These are phyloP conservation scores for Cercophora scortea DNA, from an alignment of 495 filamentous ascomycete species.

Conservation along the genomic window DNA sequence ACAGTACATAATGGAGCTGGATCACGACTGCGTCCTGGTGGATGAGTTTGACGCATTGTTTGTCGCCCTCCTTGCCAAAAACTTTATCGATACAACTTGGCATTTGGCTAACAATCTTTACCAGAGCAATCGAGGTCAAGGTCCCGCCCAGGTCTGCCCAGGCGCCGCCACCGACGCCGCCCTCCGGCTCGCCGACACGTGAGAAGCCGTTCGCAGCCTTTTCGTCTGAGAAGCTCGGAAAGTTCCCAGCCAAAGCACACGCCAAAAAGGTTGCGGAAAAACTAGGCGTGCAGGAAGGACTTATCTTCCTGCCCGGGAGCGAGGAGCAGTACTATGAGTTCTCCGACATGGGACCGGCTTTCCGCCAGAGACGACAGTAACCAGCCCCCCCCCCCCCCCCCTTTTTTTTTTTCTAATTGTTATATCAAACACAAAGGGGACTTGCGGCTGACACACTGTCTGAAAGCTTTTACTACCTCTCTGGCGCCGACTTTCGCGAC, in stretches of 20 bases:
- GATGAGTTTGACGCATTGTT: slow-evolving; percentile 44
- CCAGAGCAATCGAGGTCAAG: slow-evolving; percentile 11
- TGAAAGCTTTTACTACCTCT: slow-evolving; percentile 57
- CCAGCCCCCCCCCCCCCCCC: neutral
- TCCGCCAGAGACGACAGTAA: slow-evolving; percentile 58
- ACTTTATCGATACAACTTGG: neutral
- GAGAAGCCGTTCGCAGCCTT: slow-evolving; percentile 1
- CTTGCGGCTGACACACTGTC: neutral
- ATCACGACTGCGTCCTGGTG: slow-evolving; percentile 29
- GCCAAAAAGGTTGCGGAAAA: slow-evolving; percentile 62
- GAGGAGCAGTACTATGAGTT: slow-evolving; percentile 45
- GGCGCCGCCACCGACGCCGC: neutral
- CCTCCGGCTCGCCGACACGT: neutral
- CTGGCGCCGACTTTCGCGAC: slow-evolving; percentile 52
- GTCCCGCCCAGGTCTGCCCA: slow-evolving; percentile 4
- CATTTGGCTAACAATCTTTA: neutral
- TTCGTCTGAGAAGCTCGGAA: slow-evolving; percentile 14
- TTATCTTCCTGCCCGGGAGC: slow-evolving; percentile 54
- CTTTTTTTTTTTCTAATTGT: neutral
- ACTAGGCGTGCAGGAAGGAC: slow-evolving; percentile 51
- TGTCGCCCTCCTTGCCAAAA: neutral
- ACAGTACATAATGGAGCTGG: slow-evolving; percentile 16
- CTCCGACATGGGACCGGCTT: slow-evolving; percentile 50
- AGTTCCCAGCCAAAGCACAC: slow-evolving; percentile 66
- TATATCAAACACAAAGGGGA: too few relatives aligned